Evolutionary conservation across 106 monocot species (phyloP).

Genomic region (Acorus calamus): DNA sequence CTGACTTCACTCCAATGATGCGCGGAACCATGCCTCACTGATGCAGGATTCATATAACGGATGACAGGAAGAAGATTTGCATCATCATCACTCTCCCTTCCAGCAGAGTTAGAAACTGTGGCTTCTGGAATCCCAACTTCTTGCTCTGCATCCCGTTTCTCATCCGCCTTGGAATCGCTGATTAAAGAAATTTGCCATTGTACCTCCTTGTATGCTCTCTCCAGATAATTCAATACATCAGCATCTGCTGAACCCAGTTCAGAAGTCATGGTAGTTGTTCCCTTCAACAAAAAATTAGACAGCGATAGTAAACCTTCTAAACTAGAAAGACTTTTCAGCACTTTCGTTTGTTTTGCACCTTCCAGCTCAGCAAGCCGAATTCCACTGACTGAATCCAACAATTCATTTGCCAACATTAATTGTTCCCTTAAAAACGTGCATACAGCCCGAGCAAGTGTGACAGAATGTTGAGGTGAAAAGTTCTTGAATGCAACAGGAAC

Average conservation of each 20-base stretch:
- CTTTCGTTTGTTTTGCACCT: conserved; percentile 21
- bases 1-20: conserved; percentile 24
- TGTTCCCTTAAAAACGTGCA: conserved; percentile 49
- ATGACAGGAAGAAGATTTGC: conserved; percentile 19
- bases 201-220: conserved; percentile 47
- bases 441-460: conserved; percentile 32
- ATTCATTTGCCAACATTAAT: conserved; percentile 41
- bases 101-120: conserved; percentile 11
- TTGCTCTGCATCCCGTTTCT: conserved; percentile 25
- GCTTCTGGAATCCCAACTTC: conserved; percentile 25
- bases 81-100: conserved; percentile 60
- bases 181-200: conserved; percentile 62
- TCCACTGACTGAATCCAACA: conserved; percentile 29
- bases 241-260: conserved; percentile 60
- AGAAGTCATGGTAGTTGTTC: conserved; percentile 39
- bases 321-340: conserved; percentile 38
- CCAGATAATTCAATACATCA: conserved; percentile 54
- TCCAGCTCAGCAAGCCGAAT: conserved; percentile 32
- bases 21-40: conserved; percentile 21
- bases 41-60: conserved; percentile 29
- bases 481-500: conserved; percentile 61
- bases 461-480: conserved; percentile 52
- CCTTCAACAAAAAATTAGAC: conserved; percentile 54
- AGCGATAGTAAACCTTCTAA: conserved; percentile 55
- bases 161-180: conserved; percentile 36